Percentiles rank a stretch among this genome's conserved stretches.
Evolutionary conservation across 2,329 filamentous ascomycete genomes (phyloP).

Genomic region (Penicillium griseofulvum): DNA sequence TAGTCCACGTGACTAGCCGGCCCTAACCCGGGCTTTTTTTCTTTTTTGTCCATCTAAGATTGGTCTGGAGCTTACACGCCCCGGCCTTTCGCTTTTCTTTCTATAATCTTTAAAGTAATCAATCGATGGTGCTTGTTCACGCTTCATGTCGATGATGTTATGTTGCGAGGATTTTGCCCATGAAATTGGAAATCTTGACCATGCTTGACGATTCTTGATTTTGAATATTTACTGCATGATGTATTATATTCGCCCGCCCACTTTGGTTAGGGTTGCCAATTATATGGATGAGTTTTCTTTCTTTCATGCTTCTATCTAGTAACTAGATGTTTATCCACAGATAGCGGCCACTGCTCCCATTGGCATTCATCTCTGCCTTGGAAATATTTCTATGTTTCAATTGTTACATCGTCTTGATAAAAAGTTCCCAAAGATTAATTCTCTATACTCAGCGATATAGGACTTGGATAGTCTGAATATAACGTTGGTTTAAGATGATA

Average conservation of each 20-base stretch:
- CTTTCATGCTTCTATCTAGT: neutral
- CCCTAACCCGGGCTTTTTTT: constrained; percentile 12
- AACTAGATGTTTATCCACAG: no score
- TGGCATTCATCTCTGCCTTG: no score
- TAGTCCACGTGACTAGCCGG: neutral
- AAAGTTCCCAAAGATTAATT: no score
- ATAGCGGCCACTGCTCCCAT: no score
- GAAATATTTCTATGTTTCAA: no score
- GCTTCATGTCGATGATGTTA: constrained; percentile 4
- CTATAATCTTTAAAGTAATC: constrained; percentile 12
- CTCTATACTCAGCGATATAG: no score
- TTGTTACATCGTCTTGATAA: no score
- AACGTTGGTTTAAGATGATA: no score
- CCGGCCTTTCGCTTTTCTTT: neutral
- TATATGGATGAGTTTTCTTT: neutral
- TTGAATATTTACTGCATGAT: neutral
- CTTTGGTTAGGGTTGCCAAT: neutral
- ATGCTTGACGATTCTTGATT: neutral
- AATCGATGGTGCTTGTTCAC: neutral
- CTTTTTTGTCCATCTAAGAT: neutral
- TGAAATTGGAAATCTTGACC: neutral
- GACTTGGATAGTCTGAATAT: no score
- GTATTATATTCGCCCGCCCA: neutral
- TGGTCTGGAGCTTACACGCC: neutral
- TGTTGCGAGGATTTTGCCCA: neutral